Conservation (phyloP, 2,329 filamentous ascomycete species). For the Cylindrodendrum hubeiense region DNA sequence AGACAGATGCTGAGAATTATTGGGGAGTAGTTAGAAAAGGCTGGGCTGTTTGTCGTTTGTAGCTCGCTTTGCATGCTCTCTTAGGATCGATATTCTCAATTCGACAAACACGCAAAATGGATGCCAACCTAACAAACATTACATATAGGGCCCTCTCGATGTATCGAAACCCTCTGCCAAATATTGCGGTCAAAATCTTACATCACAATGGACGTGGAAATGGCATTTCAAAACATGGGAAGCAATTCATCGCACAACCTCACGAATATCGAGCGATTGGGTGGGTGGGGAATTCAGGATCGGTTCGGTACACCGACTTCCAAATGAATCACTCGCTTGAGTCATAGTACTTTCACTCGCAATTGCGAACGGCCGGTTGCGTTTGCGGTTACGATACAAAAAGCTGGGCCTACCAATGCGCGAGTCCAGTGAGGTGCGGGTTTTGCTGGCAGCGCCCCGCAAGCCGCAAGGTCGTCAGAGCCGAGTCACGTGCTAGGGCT, state of each 20-base stretch:
- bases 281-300: no score
- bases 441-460: background rate
- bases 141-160: background rate
- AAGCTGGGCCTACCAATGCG: background rate
- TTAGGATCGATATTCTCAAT: no score
- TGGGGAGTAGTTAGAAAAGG: background rate
- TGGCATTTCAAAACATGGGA: no score
- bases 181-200: background rate
- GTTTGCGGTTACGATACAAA: background rate
- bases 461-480: constrained; percentile 14
- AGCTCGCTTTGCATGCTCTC: background rate
- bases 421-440: background rate
- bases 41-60: background rate
- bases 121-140: background rate
- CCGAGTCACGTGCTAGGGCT: constrained; percentile 55
- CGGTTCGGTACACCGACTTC: background rate
- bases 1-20: background rate
- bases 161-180: background rate
- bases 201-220: background rate
- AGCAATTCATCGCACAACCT: background rate
- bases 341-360: background rate
- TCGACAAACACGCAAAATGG: background rate
- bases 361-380: background rate
- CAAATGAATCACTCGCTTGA: background rate
- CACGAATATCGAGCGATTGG: background rate